Percentiles rank a stretch among this genome's conserved stretches.
These are phyloP conservation scores for Penicillium sp. DNA, from an alignment of 2,329 filamentous ascomycete genomes.

Conservation along the genomic window DNA sequence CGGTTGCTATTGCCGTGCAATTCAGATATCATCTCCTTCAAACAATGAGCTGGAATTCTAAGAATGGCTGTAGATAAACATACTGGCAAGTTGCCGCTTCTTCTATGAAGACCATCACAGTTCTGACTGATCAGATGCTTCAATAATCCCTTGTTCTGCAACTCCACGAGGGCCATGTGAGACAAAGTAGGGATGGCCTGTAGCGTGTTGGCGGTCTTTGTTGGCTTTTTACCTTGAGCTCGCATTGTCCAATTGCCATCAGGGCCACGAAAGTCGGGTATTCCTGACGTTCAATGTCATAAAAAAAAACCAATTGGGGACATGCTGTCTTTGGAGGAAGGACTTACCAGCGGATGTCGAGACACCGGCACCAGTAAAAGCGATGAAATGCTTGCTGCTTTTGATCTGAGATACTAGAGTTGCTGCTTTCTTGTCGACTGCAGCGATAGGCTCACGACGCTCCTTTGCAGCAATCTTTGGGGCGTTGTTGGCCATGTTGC, in stretches of 20 bases:
- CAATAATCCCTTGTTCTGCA: constrained; percentile 45
- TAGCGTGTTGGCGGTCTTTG: constrained; percentile 40
- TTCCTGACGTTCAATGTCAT: constrained; percentile 32
- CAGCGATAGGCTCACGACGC: not conserved
- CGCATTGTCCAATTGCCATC: constrained; percentile 50
- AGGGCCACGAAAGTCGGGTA: constrained; percentile 53
- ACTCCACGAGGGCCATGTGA: constrained; percentile 51
- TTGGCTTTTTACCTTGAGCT: constrained; percentile 44
- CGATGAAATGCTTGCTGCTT: constrained; percentile 50
- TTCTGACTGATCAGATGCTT: constrained; percentile 52
- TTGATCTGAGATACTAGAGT: constrained; percentile 40
- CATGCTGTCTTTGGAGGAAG: no score
- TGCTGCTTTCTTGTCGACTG: not conserved
- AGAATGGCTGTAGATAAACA: not conserved
- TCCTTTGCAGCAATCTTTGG: not conserved
- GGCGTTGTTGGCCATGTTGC: not conserved
- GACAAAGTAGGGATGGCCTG: constrained; percentile 50
- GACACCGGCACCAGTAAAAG: constrained; percentile 51
- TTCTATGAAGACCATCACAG: constrained; percentile 50
- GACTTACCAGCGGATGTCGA: constrained; percentile 33
- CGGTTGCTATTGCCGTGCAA: constrained; percentile 53
- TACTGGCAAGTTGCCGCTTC: constrained; percentile 51
- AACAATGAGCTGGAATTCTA: not conserved
- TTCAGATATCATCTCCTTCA: constrained; percentile 41
- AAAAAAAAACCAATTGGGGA: no score